Percentiles rank a stretch among this genome's conserved stretches.
Evolutionary conservation across 257 asterid species (phyloP).

Genomic region (Nicotiana attenuata): DNA sequence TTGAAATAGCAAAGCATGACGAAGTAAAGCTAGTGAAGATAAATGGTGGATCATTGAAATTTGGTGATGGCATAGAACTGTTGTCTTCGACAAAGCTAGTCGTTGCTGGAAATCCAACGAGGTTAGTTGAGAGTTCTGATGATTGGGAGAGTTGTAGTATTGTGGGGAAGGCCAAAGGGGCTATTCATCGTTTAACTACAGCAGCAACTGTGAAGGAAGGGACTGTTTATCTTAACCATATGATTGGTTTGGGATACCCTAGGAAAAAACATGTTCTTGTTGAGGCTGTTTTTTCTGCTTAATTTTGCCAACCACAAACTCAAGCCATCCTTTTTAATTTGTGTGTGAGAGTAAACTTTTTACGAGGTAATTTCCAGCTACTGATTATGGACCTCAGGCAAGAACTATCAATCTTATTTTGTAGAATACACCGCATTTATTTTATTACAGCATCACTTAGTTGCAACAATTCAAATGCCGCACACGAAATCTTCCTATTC

Average conservation of each 20-base stretch:
- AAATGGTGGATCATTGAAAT: constrained; percentile 38
- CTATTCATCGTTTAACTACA: constrained; percentile 58
- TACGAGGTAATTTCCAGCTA: neutral
- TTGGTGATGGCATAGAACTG: constrained; percentile 84
- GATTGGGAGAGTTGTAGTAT: constrained; percentile 66
- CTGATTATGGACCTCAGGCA: neutral
- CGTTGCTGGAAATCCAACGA: constrained; percentile 70
- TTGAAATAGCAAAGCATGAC: constrained; percentile 36
- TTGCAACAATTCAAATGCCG: neutral
- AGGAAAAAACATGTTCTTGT: constrained; percentile 66
- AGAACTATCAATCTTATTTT: neutral
- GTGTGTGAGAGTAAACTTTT: neutral
- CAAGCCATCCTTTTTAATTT: neutral
- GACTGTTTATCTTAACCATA: constrained; percentile 66
- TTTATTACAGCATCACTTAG: neutral
- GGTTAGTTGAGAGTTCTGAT: constrained; percentile 63
- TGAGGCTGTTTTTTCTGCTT: constrained; percentile 60
- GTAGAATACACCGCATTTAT: neutral
- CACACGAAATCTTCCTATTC: too few species aligned
- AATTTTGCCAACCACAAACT: neutral
- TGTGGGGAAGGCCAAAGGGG: constrained; percentile 46
- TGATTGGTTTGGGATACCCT: constrained; percentile 89
- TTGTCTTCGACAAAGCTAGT: constrained; percentile 61
- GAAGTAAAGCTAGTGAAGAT: constrained; percentile 44
- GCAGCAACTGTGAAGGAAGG: constrained; percentile 80